phyloP scores from a whole-genome alignment of 2,329 filamentous ascomycete genomes.

The Fusarium virguliforme region DNA sequence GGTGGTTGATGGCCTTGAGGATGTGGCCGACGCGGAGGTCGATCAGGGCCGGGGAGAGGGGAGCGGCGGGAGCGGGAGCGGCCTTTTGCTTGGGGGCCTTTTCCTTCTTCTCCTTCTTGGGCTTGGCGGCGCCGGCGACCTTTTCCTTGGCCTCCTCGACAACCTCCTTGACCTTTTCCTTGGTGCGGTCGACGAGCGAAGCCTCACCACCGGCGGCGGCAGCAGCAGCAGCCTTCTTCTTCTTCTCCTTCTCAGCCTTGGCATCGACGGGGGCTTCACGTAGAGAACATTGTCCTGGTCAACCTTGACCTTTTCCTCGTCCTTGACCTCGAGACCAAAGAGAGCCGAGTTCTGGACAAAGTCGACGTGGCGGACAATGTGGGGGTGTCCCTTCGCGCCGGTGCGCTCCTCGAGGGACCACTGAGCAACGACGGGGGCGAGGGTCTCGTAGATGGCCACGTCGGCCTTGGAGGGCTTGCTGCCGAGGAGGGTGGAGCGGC shows the following conservation, averaged over 20 bases:
- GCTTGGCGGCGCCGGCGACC: constrained; percentile 61
- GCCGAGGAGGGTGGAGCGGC: constrained; percentile 90
- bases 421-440: constrained; percentile 81
- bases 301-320: constrained; percentile 83
- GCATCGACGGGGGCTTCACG: constrained; percentile 89
- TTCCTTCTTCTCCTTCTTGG: constrained; percentile 91
- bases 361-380: constrained; percentile 92
- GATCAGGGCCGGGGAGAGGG: constrained; percentile 87
- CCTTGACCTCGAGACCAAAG: constrained; percentile 78
- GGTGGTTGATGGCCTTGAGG: constrained; percentile 94
- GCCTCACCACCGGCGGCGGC: constrained; percentile 69
- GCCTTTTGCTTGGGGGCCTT: constrained; percentile 85
- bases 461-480: constrained; percentile 92
- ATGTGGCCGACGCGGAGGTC: constrained; percentile 98
- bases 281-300: constrained; percentile 86
- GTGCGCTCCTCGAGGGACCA: constrained; percentile 92
- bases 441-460: constrained; percentile 83
- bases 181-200: constrained; percentile 73
- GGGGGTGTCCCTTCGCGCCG: constrained; percentile 88
- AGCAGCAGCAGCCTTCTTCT: constrained; percentile 87
- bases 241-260: constrained; percentile 99
- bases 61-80: constrained; percentile 78
- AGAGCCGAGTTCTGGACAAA: constrained; percentile 93
- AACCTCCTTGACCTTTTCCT: constrained; percentile 71
- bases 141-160: constrained; percentile 66